Evolutionary conservation across 2,329 filamentous ascomycete genomes (phyloP).

Genomic region (Trichoderma semiorbis): DNA sequence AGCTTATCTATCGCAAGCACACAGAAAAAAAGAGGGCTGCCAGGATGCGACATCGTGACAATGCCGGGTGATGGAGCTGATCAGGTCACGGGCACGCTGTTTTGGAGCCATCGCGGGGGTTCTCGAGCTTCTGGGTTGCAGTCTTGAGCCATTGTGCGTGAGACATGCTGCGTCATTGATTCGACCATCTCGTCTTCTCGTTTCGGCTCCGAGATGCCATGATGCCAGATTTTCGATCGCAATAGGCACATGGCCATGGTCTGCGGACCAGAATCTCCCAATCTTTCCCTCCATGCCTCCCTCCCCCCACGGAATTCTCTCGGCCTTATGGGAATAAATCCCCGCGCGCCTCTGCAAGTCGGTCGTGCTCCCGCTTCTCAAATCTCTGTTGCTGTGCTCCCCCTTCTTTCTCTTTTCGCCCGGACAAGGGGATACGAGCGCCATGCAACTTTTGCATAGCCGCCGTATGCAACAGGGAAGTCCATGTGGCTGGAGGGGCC

Average conservation of each 20-base stretch:
- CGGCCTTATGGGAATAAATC: background rate
- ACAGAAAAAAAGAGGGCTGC: background rate
- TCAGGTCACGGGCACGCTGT: constrained; percentile 9
- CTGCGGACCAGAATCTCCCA: background rate
- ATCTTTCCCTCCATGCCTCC: background rate
- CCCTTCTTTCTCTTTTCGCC: background rate
- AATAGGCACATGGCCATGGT: background rate
- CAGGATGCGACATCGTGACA: constrained; percentile 20
- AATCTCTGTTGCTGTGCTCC: background rate
- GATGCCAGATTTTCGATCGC: background rate
- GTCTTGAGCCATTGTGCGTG: background rate
- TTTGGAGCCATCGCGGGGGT: background rate
- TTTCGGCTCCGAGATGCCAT: constrained; percentile 9
- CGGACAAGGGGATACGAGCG: constrained; percentile 1
- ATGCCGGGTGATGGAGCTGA: constrained; percentile 12
- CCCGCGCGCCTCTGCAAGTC: background rate
- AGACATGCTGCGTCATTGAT: constrained; percentile 13
- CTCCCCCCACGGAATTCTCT: background rate
- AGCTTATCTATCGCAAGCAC: constrained; percentile 17
- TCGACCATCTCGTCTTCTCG: background rate
- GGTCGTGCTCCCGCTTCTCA: background rate
- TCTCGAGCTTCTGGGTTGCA: background rate
- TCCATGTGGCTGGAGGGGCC: constrained; percentile 10
- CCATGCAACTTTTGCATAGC: constrained; percentile 12
- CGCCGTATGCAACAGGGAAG: constrained; percentile 13